phyloP scores from a whole-genome alignment of 2,329 filamentous ascomycete genomes.

The Colletotrichum sidae region DNA sequence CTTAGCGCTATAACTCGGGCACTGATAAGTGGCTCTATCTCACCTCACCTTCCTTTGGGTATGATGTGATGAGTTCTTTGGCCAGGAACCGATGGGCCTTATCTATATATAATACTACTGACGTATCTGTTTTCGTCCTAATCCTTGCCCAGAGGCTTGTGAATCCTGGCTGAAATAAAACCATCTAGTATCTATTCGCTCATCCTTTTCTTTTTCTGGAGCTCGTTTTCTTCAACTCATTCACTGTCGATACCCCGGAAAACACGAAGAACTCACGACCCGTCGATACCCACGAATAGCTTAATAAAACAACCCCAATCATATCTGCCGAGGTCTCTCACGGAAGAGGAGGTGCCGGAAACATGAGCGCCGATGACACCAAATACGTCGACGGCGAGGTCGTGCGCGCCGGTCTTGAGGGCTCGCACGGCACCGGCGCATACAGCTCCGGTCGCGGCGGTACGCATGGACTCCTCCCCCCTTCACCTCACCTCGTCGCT shows the following conservation, averaged over 20 bases:
- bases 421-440: conserved; percentile 68
- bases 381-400: conserved; percentile 73
- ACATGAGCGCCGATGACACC: conserved; percentile 69
- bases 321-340: conserved; percentile 66
- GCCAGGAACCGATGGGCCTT: conserved; percentile 29
- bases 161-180: conserved; percentile 20
- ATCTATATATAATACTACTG: conserved; percentile 35
- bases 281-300: neutral
- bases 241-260: neutral
- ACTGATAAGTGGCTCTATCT: conserved; percentile 32
- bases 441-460: conserved; percentile 71
- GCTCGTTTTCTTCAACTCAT: neutral
- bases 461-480: conserved; percentile 45
- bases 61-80: conserved; percentile 33
- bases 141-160: conserved; percentile 5
- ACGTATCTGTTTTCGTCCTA: conserved; percentile 27
- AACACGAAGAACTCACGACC: neutral
- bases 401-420: conserved; percentile 64
- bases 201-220: neutral
- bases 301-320: conserved; percentile 4
- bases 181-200: neutral
- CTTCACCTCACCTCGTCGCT: conserved; percentile 2
- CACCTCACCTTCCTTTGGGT: neutral
- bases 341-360: conserved; percentile 71
- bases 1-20: conserved; percentile 17